Percentiles rank a stretch among this genome's conserved stretches.
phyloP scores from a whole-genome alignment of 495 filamentous ascomycete species.

The Aspergillus mulundensis region DNA sequence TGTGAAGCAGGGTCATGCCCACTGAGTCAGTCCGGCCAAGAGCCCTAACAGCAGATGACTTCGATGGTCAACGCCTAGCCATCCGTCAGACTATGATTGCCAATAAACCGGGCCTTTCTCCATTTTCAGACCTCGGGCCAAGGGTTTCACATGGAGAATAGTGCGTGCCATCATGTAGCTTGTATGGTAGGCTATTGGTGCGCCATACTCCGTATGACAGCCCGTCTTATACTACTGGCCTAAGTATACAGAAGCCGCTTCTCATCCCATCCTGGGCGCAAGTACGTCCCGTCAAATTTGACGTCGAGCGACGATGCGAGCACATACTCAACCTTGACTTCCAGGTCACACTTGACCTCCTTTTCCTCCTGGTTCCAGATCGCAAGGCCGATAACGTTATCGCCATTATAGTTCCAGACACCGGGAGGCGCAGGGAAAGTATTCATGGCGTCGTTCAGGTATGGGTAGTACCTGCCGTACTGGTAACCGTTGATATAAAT shows the following conservation, averaged over 20 bases:
- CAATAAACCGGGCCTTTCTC: no score
- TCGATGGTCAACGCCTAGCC: background rate
- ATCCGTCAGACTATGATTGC: background rate
- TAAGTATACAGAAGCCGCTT: constrained; percentile 13
- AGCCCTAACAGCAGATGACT: background rate
- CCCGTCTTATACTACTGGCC: background rate
- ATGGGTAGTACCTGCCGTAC: constrained; percentile 43
- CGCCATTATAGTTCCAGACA: constrained; percentile 41
- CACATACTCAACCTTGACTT: constrained; percentile 34
- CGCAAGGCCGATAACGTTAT: constrained; percentile 44
- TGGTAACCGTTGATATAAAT: constrained; percentile 14
- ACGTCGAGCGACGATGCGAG: constrained; percentile 44
- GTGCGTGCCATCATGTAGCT: no score
- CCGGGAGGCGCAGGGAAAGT: constrained; percentile 36
- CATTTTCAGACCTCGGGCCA: background rate
- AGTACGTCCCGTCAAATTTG: constrained; percentile 38
- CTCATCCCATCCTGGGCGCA: constrained; percentile 39
- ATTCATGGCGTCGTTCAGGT: background rate
- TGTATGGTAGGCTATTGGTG: no score
- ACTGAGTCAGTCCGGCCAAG: background rate
- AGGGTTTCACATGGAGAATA: no score
- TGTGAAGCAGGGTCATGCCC: background rate
- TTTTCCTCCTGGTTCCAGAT: constrained; percentile 44
- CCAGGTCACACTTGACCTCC: constrained; percentile 31
- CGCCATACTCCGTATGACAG: no score